Conservation (phyloP, 352 stramenopile species). For the Globisporangium takayamanum region DNA sequence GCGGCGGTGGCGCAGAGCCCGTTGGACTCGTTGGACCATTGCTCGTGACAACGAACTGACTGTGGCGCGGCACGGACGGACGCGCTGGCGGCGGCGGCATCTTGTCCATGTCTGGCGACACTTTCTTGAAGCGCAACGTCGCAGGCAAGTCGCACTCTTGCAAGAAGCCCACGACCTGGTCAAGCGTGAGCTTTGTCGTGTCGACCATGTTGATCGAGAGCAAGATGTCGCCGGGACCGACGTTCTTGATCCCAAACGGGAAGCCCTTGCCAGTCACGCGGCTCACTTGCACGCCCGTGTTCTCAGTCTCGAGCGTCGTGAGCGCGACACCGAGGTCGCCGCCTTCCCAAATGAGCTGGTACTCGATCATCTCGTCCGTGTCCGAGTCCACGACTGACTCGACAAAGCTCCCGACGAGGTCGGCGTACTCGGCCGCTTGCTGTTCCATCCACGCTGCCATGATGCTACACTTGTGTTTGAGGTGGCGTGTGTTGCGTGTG, state of each 20-base stretch:
- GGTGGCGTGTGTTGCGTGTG: not conserved
- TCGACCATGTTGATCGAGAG: slow-evolving; percentile 82
- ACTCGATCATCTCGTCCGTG: slow-evolving; percentile 83
- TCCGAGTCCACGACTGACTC: slow-evolving; percentile 77
- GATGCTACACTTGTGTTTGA: not conserved
- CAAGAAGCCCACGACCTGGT: slow-evolving; percentile 77
- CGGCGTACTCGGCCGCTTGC: slow-evolving; percentile 77
- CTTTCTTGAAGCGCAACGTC: slow-evolving; percentile 83
- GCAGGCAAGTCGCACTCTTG: slow-evolving; percentile 81
- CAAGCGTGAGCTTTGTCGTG: slow-evolving; percentile 68
- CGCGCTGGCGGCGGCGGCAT: slow-evolving; percentile 17
- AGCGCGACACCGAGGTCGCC: slow-evolving; percentile 80
- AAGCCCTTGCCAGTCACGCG: slow-evolving; percentile 84
- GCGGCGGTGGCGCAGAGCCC: slow-evolving; percentile 26
- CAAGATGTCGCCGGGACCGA: slow-evolving; percentile 68
- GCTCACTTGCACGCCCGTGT: slow-evolving; percentile 62
- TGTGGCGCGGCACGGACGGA: slow-evolving; percentile 39
- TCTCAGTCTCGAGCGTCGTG: slow-evolving; percentile 57
- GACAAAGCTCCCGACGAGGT: slow-evolving; percentile 82
- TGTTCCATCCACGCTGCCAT: slow-evolving; percentile 69
- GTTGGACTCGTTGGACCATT: slow-evolving; percentile 48
- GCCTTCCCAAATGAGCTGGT: slow-evolving; percentile 87
- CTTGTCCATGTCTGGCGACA: slow-evolving; percentile 49
- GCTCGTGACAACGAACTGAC: slow-evolving; percentile 66
- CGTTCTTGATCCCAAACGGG: slow-evolving; percentile 86